Evolutionary conservation across 1,284 basidiomycete species (phyloP).

Genomic region (Coriolopsis trogii): DNA sequence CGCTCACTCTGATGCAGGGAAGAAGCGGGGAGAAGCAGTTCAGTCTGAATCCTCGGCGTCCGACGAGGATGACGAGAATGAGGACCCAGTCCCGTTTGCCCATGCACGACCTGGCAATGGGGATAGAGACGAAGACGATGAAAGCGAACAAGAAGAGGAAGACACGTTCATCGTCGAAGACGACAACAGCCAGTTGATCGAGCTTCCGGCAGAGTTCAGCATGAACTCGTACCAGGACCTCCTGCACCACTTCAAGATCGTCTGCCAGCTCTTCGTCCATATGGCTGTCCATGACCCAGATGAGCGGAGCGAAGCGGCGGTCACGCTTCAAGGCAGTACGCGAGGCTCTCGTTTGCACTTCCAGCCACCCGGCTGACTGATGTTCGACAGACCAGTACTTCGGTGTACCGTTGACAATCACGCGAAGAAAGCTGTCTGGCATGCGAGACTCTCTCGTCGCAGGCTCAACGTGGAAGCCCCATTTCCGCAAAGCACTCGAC

Average conservation of each 20-base stretch:
- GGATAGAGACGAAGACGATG: slow-evolving; percentile 25
- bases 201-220: slow-evolving; percentile 77
- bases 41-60: slow-evolving; percentile 35
- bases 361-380: neutral
- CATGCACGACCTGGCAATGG: slow-evolving; percentile 44
- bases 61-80: slow-evolving; percentile 41
- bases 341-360: slow-evolving; percentile 9
- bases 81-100: slow-evolving; percentile 40
- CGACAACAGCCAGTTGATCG: slow-evolving; percentile 43
- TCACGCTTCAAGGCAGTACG: slow-evolving; percentile 54
- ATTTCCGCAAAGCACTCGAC: slow-evolving; percentile 67
- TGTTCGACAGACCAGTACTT: slow-evolving; percentile 62
- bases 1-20: too few relatives aligned
- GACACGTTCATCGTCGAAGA: slow-evolving; percentile 78
- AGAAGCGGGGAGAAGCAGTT: slow-evolving; percentile 47
- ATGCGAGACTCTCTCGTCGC: slow-evolving; percentile 73
- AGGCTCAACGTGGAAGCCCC: slow-evolving; percentile 77
- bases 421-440: slow-evolving; percentile 67
- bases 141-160: slow-evolving; percentile 41
- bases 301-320: slow-evolving; percentile 58
- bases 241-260: slow-evolving; percentile 78
- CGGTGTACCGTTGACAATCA: slow-evolving; percentile 61
- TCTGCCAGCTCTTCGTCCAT: slow-evolving; percentile 86
- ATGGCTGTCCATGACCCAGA: slow-evolving; percentile 63
- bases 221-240: slow-evolving; percentile 77